Conservation (phyloP, 1,139 yeast species). For the Debaryomycetaceae sp. region DNA sequence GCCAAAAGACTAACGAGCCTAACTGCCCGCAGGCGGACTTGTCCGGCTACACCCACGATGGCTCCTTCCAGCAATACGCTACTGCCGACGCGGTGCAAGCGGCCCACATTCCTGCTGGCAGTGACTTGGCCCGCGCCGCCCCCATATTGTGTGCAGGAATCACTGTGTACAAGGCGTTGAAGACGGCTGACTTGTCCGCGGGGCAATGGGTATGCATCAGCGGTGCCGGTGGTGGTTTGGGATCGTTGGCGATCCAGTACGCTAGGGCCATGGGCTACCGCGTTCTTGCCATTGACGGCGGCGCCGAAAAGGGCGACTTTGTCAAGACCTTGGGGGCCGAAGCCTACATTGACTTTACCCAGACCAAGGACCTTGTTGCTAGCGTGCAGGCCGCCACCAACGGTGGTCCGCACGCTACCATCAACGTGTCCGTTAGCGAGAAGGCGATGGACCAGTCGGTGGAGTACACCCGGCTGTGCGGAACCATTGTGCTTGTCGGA, state of each 20-base stretch:
- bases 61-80: constrained; percentile 77
- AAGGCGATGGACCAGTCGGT: constrained; percentile 61
- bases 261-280: constrained; percentile 74
- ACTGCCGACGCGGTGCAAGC: constrained; percentile 86
- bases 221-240: constrained; percentile 80
- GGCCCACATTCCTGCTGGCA: constrained; percentile 65
- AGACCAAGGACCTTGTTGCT: constrained; percentile 50
- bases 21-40: constrained; percentile 65
- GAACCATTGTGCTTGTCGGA: constrained; percentile 71
- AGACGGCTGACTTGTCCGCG: constrained; percentile 58
- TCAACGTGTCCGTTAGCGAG: constrained; percentile 70
- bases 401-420: constrained; percentile 78
- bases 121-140: constrained; percentile 69
- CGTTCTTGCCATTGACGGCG: constrained; percentile 74
- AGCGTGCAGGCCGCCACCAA: constrained; percentile 57
- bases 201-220: constrained; percentile 78
- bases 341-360: constrained; percentile 59
- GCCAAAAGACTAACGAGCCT: constrained; percentile 61
- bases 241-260: constrained; percentile 70
- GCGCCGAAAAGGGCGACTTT: constrained; percentile 58
- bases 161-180: constrained; percentile 74
- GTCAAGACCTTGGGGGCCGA: constrained; percentile 63
- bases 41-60: constrained; percentile 77
- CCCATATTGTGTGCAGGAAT: constrained; percentile 84
- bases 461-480: constrained; percentile 61